Base-by-base conservation (phyloP, 2,329 filamentous ascomycete genomes). In the Cladophialophora chaetospira region DNA sequence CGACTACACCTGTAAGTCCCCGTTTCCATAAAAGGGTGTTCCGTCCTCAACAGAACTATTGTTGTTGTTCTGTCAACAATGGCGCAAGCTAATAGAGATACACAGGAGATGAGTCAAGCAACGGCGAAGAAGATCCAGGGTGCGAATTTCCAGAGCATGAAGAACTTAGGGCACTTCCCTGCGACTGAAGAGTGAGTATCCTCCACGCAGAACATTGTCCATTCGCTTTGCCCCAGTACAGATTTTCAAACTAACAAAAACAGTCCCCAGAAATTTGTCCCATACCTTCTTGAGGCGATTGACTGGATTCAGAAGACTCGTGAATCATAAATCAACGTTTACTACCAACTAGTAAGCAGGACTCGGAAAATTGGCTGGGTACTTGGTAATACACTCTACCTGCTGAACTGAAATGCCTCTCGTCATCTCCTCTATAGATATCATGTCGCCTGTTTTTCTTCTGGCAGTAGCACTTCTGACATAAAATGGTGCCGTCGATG, bases 71-170 rank as follows among this genome's bases (percentile, higher is more conserved):
- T n/a, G n/a, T n/a, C n/a, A n/a, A n/a, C n/a, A n/a, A n/a, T n/a
- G n/a, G n/a, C n/a, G n/a, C n/a, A 75, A 55, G 77, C 76, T 1
- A 75, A 75, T n/a, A n/a, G n/a, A n/a, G n/a, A n/a, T n/a, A n/a
- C n/a, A n/a, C n/a, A n/a, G 2, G 72, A 71, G 17, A 77, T 78
- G 75, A 68, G 69, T 15, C 73, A 78, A 55, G 71, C 72, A 36
- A 78, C 76, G 1, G 76, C 75, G 19, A 73, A 76, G 47, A 78
- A 78, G 70, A 79, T 79, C 31, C 69, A 71, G 0, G 76, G 76
- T 4, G 75, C 72, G 0, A 73, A 72, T 61, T 73, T 76, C 64
- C 72, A 73, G 62, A 66, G 69, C 1, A 79, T 79, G 76, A 71
- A 73, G 11, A 75, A 72, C 0, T 62, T 79, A 2, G 76, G 77